Percentiles rank a stretch among this genome's conserved stretches.
Evolutionary conservation across 129 eudicot species (phyloP).

Genomic region (Saposhnikovia divaricata): DNA sequence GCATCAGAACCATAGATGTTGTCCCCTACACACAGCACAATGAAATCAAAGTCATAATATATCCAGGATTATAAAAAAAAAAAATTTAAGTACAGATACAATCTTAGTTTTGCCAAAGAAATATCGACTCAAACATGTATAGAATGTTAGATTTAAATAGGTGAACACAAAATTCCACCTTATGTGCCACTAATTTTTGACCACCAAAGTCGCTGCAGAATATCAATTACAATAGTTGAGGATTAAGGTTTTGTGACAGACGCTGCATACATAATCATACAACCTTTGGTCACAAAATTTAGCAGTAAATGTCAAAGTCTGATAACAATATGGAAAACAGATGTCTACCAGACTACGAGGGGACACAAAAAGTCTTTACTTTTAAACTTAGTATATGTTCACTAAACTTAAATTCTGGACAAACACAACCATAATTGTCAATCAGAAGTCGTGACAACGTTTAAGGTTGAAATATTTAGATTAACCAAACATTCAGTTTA

Average conservation of each 20-base stretch:
- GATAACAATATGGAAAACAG: not conserved
- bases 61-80: not conserved
- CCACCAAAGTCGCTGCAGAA: not conserved
- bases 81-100: not conserved
- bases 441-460: too few relatives aligned
- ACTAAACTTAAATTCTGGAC: too few relatives aligned
- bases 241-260: too few relatives aligned
- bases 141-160: not conserved
- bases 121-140: not conserved
- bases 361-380: not conserved
- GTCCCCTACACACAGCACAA: constrained; percentile 38
- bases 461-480: too few relatives aligned
- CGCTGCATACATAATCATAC: too few relatives aligned
- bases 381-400: too few relatives aligned
- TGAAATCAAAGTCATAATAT: not conserved
- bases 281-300: not conserved
- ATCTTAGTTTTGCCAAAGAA: not conserved
- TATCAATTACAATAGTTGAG: not conserved
- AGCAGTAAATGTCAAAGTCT: not conserved
- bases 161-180: not conserved
- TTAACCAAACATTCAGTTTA: too few relatives aligned
- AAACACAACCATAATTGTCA: too few relatives aligned
- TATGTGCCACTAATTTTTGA: too few relatives aligned
- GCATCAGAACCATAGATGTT: constrained; percentile 78
- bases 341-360: not conserved